Evolutionary conservation across 768 basidiomycete genomes (phyloP).

Genomic region (Kwoniella bestiolae): DNA sequence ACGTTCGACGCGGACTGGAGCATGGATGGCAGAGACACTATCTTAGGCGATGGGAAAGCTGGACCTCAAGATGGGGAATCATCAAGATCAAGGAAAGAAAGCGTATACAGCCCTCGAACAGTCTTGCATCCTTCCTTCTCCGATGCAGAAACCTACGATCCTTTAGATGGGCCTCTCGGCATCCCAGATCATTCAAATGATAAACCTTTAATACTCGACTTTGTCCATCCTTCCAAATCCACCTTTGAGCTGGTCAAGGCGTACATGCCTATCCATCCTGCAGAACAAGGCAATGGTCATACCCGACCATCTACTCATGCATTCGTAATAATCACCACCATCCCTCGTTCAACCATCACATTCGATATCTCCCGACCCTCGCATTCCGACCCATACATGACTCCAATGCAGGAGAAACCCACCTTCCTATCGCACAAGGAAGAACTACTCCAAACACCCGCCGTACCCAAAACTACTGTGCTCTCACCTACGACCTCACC

Average conservation of each 20-base stretch:
- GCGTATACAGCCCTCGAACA: not conserved
- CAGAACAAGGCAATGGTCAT: not conserved
- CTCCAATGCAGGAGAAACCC: not conserved
- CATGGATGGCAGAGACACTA: not conserved
- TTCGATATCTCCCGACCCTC: not conserved
- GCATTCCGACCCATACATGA: not conserved
- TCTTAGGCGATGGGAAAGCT: too few relatives aligned
- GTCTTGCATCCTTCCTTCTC: not conserved
- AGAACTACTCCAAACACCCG: not conserved
- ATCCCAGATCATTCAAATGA: not conserved
- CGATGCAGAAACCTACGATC: not conserved
- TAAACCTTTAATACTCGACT: constrained; percentile 9
- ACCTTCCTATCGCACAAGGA: not conserved
- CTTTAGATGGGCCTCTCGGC: not conserved
- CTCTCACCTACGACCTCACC: not conserved
- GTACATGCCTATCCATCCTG: constrained; percentile 24
- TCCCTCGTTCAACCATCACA: constrained; percentile 36
- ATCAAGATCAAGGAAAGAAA: not conserved
- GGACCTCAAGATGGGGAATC: not conserved
- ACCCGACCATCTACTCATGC: constrained; percentile 33
- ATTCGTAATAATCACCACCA: constrained; percentile 46
- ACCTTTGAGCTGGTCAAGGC: constrained; percentile 47
- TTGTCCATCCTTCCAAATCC: constrained; percentile 30
- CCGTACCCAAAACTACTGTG: not conserved
- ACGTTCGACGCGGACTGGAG: not conserved